Evolutionary conservation across 2,329 filamentous ascomycete species (phyloP).

Genomic region (Alternaria longipes): DNA sequence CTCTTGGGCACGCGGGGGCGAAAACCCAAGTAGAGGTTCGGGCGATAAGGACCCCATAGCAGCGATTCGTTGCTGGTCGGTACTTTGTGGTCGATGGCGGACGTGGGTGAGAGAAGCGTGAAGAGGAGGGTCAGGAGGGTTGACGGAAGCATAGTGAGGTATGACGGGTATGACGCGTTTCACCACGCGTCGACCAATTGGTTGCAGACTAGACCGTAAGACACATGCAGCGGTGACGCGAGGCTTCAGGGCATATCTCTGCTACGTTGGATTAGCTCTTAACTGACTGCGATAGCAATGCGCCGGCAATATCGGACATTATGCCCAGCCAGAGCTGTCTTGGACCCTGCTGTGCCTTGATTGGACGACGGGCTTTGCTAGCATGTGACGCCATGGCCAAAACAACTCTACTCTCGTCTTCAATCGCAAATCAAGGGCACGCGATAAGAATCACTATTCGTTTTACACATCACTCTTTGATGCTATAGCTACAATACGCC

Average conservation of each 20-base stretch:
- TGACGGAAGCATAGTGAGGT: conserved; percentile 30
- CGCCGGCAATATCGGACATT: conserved; percentile 9
- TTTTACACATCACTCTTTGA: conserved; percentile 25
- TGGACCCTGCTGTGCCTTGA: conserved; percentile 9
- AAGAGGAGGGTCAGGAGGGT: conserved; percentile 29
- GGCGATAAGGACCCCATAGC: conserved; percentile 94
- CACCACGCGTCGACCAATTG: conserved; percentile 13
- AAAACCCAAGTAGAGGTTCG: conserved; percentile 92
- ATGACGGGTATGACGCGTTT: conserved; percentile 15
- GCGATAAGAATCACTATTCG: conserved; percentile 23
- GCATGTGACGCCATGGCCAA: conserved; percentile 13
- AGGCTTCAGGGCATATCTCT: conserved; percentile 12
- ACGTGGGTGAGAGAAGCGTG: conserved; percentile 23
- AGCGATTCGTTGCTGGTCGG: conserved; percentile 74
- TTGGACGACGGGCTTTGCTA: conserved; percentile 2
- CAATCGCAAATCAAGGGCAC: conserved; percentile 16
- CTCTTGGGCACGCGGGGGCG: conserved; percentile 82
- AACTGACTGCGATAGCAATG: conserved; percentile 11
- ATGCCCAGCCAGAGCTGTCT: conserved; percentile 10
- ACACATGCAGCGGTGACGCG: conserved; percentile 12
- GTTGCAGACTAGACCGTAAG: conserved; percentile 7
- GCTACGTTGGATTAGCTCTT: conserved; percentile 11
- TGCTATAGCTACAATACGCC: background rate
- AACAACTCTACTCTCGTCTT: background rate
- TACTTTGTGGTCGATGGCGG: conserved; percentile 22